These are phyloP conservation scores for Trichoderma hamatum DNA, from an alignment of 2,329 filamentous ascomycete genomes.

Conservation along the genomic window DNA sequence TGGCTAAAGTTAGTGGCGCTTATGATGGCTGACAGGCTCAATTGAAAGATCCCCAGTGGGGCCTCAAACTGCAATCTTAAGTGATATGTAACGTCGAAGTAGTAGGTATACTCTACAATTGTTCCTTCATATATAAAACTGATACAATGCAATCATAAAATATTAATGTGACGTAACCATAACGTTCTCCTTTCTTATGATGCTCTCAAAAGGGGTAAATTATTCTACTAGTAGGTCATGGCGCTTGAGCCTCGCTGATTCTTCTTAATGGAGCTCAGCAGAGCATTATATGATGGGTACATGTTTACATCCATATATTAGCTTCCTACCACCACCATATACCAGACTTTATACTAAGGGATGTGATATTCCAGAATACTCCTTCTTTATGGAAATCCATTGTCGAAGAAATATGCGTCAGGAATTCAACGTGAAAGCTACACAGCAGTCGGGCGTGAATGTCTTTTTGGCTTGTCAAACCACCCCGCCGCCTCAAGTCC, in stretches of 20 bases:
- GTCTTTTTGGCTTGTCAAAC: not conserved
- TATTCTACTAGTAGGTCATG: not conserved
- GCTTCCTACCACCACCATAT: not conserved
- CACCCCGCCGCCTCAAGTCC: constrained; percentile 14
- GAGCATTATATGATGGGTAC: not conserved
- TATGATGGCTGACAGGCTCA: not conserved
- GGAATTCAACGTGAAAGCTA: not conserved
- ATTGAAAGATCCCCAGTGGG: not conserved
- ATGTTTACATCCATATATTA: not conserved
- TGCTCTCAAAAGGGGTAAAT: not conserved
- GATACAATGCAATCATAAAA: not conserved
- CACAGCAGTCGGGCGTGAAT: not conserved
- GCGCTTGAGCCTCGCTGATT: not conserved
- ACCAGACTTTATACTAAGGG: not conserved
- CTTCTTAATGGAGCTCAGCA: not conserved
- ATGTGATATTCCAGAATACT: not conserved
- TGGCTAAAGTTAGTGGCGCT: not conserved
- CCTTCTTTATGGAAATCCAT: fast-evolving
- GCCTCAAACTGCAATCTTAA: not conserved
- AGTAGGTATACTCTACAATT: not conserved
- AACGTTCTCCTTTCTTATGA: not conserved
- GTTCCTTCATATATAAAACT: not conserved
- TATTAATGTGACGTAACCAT: not conserved
- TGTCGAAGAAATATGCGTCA: not conserved
- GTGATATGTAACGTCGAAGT: not conserved